Evolutionary conservation across 306 rosid species (phyloP).

Genomic region (Rubus parviflorus): DNA sequence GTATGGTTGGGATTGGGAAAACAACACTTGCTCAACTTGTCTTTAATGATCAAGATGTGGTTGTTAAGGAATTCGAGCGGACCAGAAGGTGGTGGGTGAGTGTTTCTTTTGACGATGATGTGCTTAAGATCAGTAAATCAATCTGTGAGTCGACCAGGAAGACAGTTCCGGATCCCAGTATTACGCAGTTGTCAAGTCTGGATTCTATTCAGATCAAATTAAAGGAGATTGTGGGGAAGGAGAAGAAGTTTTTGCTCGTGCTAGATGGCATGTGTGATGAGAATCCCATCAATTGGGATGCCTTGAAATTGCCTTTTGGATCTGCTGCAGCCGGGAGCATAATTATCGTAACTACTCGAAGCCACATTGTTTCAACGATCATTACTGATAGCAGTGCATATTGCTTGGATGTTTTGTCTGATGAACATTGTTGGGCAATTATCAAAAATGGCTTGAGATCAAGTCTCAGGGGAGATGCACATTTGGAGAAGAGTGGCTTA

Average conservation of each 20-base stretch:
- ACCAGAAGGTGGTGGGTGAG: constrained; percentile 24
- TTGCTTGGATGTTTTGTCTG: background rate
- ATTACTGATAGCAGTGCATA: background rate
- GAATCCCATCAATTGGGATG: background rate
- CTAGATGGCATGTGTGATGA: constrained; percentile 21
- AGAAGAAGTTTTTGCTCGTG: constrained; percentile 8
- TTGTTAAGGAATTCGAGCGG: constrained; percentile 1
- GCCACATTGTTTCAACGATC: background rate
- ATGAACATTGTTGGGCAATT: background rate
- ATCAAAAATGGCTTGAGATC: background rate
- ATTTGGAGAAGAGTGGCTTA: background rate
- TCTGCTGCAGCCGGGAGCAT: background rate
- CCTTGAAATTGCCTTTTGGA: background rate
- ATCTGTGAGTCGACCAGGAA: background rate
- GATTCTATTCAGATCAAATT: background rate
- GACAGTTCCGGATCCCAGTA: background rate
- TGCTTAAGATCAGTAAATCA: background rate
- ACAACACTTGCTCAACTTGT: constrained; percentile 33
- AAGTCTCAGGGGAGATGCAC: no score
- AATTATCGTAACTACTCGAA: background rate
- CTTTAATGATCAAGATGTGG: constrained; percentile 19
- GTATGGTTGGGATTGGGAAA: constrained; percentile 31
- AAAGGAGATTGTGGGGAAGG: no score
- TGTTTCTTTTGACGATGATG: constrained; percentile 8
- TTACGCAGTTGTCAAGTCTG: background rate